Evolutionary conservation across 495 filamentous ascomycete genomes (phyloP), one percentile per base, ranked within the genome.

Genomic region (Penicillium arizonense): DNA sequence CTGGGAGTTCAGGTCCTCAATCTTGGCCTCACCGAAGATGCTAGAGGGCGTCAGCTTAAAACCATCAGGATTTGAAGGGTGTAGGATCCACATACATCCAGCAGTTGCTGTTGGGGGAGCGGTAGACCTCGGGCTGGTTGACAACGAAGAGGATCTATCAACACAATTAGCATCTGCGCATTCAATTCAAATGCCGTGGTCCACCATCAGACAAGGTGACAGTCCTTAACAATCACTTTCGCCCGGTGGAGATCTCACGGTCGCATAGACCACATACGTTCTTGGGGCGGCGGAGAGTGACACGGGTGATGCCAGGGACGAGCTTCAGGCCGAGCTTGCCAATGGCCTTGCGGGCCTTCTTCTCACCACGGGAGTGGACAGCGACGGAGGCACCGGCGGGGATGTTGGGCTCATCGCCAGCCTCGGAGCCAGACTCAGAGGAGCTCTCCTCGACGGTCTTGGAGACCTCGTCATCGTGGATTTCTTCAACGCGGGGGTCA

Each of bases 1-100:
- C 68, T 91, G 89, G 66, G 93, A 91, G 85, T 96, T 97, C 63
- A 97, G 80, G 77, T 99, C 95, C 82, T 99, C 95, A 66, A 95
- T 99, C 88, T 99, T 99, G 70, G 95, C 95, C 81, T 99, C 94
- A 72, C 94, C 94, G 75, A 99, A 99, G 78, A 99, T 96, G 77
- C 94, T 98, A 38, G 49, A 48, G 33, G 4, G 24, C 28, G 59
- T 70, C 50, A 70, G 65, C 46, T 23, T 2, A 8, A 24, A 16
- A n/a, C 9, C 1, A 18, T 11, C 37, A 23, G 20, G 8, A 12
- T 14, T 16, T 32, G 23, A 18, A 14, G 32, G 5, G 16, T 42
- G 21, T 30, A 32, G 36, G n/a, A 34, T 38, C 35, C 43, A 71
- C 89, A 80, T 80, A 97, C 94, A 99, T 99, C 83, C 90, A 99